Percentiles rank a stretch among this genome's conserved stretches.
phyloP scores from a whole-genome alignment of 2,329 filamentous ascomycete species.

The Rhinocladiella mackenziei region DNA sequence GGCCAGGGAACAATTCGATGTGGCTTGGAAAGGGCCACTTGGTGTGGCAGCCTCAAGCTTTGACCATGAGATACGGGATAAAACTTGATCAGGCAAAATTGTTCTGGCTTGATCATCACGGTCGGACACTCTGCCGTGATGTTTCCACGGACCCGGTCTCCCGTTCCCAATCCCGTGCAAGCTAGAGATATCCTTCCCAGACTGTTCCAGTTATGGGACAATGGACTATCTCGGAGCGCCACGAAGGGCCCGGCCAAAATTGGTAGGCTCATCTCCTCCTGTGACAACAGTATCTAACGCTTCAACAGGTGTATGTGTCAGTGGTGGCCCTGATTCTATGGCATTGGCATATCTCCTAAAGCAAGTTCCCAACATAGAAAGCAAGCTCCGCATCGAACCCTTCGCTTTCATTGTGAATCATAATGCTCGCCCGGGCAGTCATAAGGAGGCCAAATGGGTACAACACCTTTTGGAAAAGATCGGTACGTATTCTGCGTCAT shows the following conservation, averaged over 20 bases:
- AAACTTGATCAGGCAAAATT: no score
- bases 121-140: no score
- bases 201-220: background rate
- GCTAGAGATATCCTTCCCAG: no score
- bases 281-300: background rate
- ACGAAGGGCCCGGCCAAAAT: background rate
- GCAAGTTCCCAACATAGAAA: slow-evolving; percentile 34
- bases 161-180: no score
- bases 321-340: slow-evolving; percentile 97
- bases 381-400: slow-evolving; percentile 33
- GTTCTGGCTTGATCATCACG: no score
- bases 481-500: slow-evolving; percentile 35
- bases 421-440: slow-evolving; percentile 52
- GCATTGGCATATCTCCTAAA: slow-evolving; percentile 74
- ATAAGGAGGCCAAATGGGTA: slow-evolving; percentile 52
- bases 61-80: no score
- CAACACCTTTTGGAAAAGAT: slow-evolving; percentile 43
- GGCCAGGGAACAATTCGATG: no score
- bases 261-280: slow-evolving; percentile 4
- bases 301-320: slow-evolving; percentile 61
- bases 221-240: background rate
- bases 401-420: slow-evolving; percentile 61
- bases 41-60: no score
- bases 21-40: no score
- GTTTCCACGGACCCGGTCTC: no score